Conservation (phyloP, 441 rosid genomes). For the Kokia cookei region DNA sequence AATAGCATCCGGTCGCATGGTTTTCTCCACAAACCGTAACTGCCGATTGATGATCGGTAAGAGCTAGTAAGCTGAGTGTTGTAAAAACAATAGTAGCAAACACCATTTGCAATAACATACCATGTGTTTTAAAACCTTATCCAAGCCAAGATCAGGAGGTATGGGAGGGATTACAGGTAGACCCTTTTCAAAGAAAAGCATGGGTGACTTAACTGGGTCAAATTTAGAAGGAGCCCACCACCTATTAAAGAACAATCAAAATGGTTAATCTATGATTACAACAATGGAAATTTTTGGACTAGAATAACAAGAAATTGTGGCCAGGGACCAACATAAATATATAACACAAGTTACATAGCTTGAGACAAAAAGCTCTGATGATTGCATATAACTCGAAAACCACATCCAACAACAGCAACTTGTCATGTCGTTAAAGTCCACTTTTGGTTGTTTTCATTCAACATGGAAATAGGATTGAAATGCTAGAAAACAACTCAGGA, state of each 20-base stretch:
- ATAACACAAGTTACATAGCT: background rate
- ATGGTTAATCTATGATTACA: background rate
- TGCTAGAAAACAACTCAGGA: background rate
- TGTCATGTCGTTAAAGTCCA: background rate
- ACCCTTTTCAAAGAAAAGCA: slow-evolving; percentile 81
- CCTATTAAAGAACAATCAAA: slow-evolving; percentile 31
- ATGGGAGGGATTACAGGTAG: slow-evolving; percentile 65
- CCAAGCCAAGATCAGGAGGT: slow-evolving; percentile 58
- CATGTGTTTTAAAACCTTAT: slow-evolving; percentile 63
- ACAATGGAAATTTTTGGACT: background rate
- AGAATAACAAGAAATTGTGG: background rate
- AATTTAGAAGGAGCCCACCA: slow-evolving; percentile 97
- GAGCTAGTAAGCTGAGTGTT: background rate
- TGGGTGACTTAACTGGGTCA: slow-evolving; percentile 73
- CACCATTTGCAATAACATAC: slow-evolving; percentile 22
- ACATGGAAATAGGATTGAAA: background rate
- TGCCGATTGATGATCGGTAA: slow-evolving; percentile 6
- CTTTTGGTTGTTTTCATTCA: background rate
- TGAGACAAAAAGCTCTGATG: background rate
- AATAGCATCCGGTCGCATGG: slow-evolving; percentile 33
- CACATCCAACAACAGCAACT: background rate
- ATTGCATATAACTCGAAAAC: background rate
- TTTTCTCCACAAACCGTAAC: slow-evolving; percentile 46
- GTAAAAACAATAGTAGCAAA: background rate
- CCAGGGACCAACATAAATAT: background rate